Percentiles rank a stretch among this genome's conserved stretches.
Evolutionary conservation across 768 basidiomycete genomes (phyloP).

Genomic region (Agrocybe praecox): DNA sequence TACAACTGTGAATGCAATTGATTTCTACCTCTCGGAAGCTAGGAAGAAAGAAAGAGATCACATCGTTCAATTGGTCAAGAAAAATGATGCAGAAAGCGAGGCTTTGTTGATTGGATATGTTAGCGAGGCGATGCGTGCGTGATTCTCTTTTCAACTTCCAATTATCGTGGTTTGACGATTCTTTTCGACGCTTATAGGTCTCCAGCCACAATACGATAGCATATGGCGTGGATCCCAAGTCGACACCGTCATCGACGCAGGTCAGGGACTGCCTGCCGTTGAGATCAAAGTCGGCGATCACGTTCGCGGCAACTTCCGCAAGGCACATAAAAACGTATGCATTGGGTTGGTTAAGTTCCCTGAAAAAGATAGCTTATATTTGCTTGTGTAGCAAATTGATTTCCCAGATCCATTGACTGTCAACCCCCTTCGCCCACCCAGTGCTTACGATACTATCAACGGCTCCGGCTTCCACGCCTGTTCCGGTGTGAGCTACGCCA

Average conservation of each 20-base stretch:
- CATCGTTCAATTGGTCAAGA: slow-evolving; percentile 36
- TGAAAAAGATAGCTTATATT: no score
- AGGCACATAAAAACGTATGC: slow-evolving; percentile 43
- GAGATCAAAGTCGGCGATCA: slow-evolving; percentile 41
- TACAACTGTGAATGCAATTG: slow-evolving; percentile 47
- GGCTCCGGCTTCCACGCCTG: slow-evolving; percentile 45
- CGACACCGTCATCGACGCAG: slow-evolving; percentile 37
- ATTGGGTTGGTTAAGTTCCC: background rate
- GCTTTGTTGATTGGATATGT: slow-evolving; percentile 49
- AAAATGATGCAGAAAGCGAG: slow-evolving; percentile 29
- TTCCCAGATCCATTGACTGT: slow-evolving; percentile 5
- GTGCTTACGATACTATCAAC: slow-evolving; percentile 4
- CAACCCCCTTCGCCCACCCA: slow-evolving; percentile 4
- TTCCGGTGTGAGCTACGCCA: slow-evolving; percentile 35
- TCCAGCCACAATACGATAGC: slow-evolving; percentile 42
- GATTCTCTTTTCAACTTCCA: background rate
- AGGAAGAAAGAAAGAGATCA: slow-evolving; percentile 39
- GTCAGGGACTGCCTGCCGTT: slow-evolving; percentile 31
- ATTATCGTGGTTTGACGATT: background rate
- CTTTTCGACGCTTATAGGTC: slow-evolving; percentile 20
- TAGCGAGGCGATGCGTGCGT: slow-evolving; percentile 51
- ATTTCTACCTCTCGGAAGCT: slow-evolving; percentile 53
- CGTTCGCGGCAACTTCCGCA: slow-evolving; percentile 41
- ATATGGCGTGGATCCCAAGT: slow-evolving; percentile 37
- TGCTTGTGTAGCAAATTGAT: background rate